Evolutionary conservation across 177 flowering plant genomes (phyloP).

Genomic region (Vitis hybrid): DNA sequence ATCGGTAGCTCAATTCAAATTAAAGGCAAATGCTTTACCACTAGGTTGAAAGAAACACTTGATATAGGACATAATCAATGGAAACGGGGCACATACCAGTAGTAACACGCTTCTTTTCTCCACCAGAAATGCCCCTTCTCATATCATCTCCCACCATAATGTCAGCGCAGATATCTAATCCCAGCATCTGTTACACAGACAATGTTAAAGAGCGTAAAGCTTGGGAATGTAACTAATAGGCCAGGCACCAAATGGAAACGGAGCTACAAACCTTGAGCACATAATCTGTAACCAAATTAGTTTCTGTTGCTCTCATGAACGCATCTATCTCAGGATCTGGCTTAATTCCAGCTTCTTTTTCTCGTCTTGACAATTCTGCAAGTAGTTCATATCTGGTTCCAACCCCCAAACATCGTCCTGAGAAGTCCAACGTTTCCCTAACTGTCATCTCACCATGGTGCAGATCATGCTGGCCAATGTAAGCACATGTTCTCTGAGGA

Average conservation of each 20-base stretch:
- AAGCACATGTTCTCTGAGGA: slow-evolving; percentile 54
- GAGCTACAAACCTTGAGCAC: slow-evolving; percentile 46
- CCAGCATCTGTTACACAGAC: slow-evolving; percentile 37
- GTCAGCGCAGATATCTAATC: slow-evolving; percentile 53
- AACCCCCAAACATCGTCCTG: slow-evolving; percentile 58
- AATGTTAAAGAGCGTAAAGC: neutral
- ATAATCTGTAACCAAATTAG: slow-evolving; percentile 48
- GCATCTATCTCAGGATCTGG: slow-evolving; percentile 65
- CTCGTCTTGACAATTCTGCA: slow-evolving; percentile 43
- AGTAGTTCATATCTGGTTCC: slow-evolving; percentile 48
- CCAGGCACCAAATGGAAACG: neutral
- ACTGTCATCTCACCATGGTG: slow-evolving; percentile 57
- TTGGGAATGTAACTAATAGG: neutral
- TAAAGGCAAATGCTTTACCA: too few relatives aligned
- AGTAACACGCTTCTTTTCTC: slow-evolving; percentile 57
- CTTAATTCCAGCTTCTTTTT: slow-evolving; percentile 43
- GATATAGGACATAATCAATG: neutral
- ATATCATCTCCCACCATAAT: slow-evolving; percentile 48
- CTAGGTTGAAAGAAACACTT: too few relatives aligned
- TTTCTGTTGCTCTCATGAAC: slow-evolving; percentile 54
- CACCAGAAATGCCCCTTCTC: slow-evolving; percentile 64
- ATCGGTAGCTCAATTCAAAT: too few relatives aligned
- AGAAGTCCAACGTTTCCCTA: slow-evolving; percentile 55
- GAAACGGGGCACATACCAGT: slow-evolving; percentile 32
- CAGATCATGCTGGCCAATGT: slow-evolving; percentile 53